Base-by-base conservation (phyloP, 2,329 filamentous ascomycete species). In the Emmonsiellopsis sp. region DNA sequence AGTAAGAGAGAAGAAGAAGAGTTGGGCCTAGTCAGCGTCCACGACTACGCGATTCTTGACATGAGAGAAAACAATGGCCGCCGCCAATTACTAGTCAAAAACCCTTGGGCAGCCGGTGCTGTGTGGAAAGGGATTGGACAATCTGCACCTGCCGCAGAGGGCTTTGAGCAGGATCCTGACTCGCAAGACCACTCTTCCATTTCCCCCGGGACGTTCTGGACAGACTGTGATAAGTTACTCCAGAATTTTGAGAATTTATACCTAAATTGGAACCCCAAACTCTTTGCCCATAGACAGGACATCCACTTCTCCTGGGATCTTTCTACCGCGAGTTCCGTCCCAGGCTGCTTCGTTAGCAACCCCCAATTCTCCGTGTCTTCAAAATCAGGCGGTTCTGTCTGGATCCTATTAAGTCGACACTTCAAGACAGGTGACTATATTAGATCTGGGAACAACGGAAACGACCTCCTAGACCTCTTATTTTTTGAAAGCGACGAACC, bases 221-320 rank as follows among this genome's bases (percentile, higher is more conserved):
- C 97, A 72, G 83, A 85, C 26, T 82, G 93, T 31, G 87, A 95
- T 61, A 87, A 90, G 59, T 83, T 96, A 3, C 80, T 89, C 37
- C 90, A 95, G 63, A 85, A 95, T 65, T 98, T 96, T 58, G 90
- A 97, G 67, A 95, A 91, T 15, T 82, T 98, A 60, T 98, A 97
- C 68, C 77, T 98, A 52, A 98, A 97, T 70, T 98, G 93, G 93
- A 96, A 95, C 59, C 91, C 93, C 0, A 79, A 80, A 0, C 75
- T 95, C 0, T 98, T 98, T 70, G 75, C 76, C 1, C 74, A 87
- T 65, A 84, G 91, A 7, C 85, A 95, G 67, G 91, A 98, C 62
- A 83, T 91, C 53, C 93, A 98, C 70, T 95, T 97, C 64, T 78
- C 79, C 2, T 98, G 93, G 93, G 78, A 85, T 55, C 67, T 85